Base-by-base conservation (phyloP, 768 basidiomycete species). In the Suillus bovinus region DNA sequence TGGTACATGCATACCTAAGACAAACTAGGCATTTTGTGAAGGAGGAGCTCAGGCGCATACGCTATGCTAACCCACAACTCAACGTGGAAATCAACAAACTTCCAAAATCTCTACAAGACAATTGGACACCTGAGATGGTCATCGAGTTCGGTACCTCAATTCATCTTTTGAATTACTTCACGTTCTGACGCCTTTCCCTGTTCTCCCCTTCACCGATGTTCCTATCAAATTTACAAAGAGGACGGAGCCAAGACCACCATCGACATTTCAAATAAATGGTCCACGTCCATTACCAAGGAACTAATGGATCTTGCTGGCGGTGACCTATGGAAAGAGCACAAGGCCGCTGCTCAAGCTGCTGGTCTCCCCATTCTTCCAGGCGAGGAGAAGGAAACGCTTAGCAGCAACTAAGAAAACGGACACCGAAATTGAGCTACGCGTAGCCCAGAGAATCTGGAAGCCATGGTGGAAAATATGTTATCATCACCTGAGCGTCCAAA, bases 21-120 rank as follows among this genome's bases (percentile, higher is more conserved):
- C 38, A 39, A 14, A 56, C 24, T 39, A 56, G 92, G 50, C 86
- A 91, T 78, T 93, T 94, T 65, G 81, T 89, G 42, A 90, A 89
- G 70, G 86, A 93, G 44, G 82, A 90, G n/a, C 76, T 94, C 0
- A 90, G 89, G 1, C 81, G 89, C 34, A 89, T 94, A 79, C 87
- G 85, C 13, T 92, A 84, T 72, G 87, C 85, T 1, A 93, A 94
- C 68, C 91, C 91, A 0, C 71, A 79, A 9, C 68, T 93, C 29
- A 78, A 82, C 34, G 86, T 94, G 39, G 75, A 82, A 36, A 83
- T 92, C 0, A 79, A 81, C 65, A 86, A 80, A 63, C 73, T 80
- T 49, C 77, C 73, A 36, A 90, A 90, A 74, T 76, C 79, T 11
- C 73, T 75, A 59, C 73, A 81, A 22, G 87, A 88, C 20, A 70